Evolutionary conservation across 441 rosid species (phyloP), one percentile per base, ranked within the genome.

Genomic region (Populus trichocarpa): DNA sequence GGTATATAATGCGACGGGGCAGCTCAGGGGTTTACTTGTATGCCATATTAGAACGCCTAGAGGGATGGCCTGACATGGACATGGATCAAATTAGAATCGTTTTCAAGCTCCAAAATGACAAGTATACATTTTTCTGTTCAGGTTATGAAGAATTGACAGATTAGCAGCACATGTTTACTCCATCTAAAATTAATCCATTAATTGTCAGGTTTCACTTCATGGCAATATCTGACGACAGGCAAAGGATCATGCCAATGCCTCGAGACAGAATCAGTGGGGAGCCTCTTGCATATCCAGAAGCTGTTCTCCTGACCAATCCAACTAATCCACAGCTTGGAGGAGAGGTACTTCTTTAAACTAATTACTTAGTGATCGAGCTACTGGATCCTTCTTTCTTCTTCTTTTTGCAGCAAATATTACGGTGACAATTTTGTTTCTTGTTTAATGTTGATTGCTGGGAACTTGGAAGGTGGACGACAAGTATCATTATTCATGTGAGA

Each of bases 401-500:
- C 0, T 23, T 61, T 61, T 20, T 16, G 20, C 20, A 61, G 22
- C 66, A 61, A 61, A 6, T 13, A n/a, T 16, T 20, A 3, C 20
- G 11, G 18, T 12, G 66, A 61, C 8, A 16, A 20, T 23, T 18
- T 14, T 61, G 8, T 20, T n/a, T 6, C 8, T 16, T 12, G 2
- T 61, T 18, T 20, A 18, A 20, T 9, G 67, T 20, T 64, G 9
- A n/a, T 5, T 20, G 67, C 46, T 2, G 18, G 50, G 8, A 32
- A 35, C n/a, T 35, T 33, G 22, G 11, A 40, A 90, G 93, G 92
- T 93, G 79, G 97, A 93, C 86, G 98, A 94, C 79, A 94, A 92
- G 84, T 94, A 92, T 61, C 87, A 94, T 68, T 94, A 94, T 75
- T 94, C 98, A 4, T 83, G 93, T 25, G 93, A 91, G 77, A 94